Evolutionary conservation across 108 stramenopile species (phyloP), one percentile per base, ranked within the genome.

Genomic region (Bacterosira constricta): DNA sequence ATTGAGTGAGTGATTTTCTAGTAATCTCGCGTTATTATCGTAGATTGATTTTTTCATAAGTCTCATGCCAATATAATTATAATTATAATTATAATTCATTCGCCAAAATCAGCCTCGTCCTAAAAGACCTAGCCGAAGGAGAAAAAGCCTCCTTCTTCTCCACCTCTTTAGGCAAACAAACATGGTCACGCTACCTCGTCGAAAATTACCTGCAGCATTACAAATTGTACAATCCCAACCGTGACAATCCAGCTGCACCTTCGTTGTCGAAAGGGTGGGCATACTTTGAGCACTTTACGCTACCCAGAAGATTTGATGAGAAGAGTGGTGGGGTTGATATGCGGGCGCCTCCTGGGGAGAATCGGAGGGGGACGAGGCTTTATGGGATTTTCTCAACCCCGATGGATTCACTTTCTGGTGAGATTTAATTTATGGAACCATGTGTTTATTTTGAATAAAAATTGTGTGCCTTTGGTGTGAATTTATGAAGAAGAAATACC

Each of bases 251-350:
- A 6, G 31, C 60, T 34, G 81, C 65, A n/a, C 83, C 84, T 8
- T 55, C 21, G 17, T 57, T 90, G 15, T 47, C 63, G 15, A 77
- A 82, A 62, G 88, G 88, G 10, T 89, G 85, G 81, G 86, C 81
- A 0, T 89, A 77, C 73, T 89, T 83, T 53, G 88, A 92, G 47
- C 87, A 88, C 52, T 71, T 88, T 31, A 92, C 88, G 5, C 71
- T 92, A 0, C 85, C 91, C n/a, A 72, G 91, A 8, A 79, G 78
- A 25, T 68, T 86, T 61, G 29, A 20, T 21, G 76, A 71, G 0
- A 63, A 69, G 8, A 42, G 51, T 3, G 23, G 54, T 4, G 69
- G 80, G 1, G 67, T 60, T 10, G 49, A 70, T 34, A 77, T 75
- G 29, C 66, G 85, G 8, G 88, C 88, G 2, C 88, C 86, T 42